Percentiles rank a stretch among this genome's conserved stretches.
phyloP scores from a whole-genome alignment of 768 basidiomycete species.

The Mycena amicta region DNA sequence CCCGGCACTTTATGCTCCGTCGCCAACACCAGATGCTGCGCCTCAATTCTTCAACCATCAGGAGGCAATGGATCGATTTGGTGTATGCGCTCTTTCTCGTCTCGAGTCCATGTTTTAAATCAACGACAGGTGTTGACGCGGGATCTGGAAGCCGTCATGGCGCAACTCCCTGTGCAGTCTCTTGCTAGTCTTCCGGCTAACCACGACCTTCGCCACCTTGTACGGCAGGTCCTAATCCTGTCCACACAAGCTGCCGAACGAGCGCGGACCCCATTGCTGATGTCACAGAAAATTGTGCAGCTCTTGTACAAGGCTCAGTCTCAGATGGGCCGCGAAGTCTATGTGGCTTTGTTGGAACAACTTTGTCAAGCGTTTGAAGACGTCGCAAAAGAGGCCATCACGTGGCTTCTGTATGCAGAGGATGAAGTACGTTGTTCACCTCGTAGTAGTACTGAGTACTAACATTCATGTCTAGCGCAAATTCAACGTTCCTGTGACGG shows the following conservation, averaged over 20 bases:
- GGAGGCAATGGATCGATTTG: slow-evolving; percentile 90
- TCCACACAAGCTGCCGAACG: slow-evolving; percentile 80
- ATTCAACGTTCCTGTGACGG: slow-evolving; percentile 92
- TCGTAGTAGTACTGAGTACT: slow-evolving; percentile 1
- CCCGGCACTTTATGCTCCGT: slow-evolving; percentile 54
- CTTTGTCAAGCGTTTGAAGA: slow-evolving; percentile 88
- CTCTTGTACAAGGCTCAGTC: slow-evolving; percentile 87
- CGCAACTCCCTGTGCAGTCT: slow-evolving; percentile 72
- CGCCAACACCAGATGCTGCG: slow-evolving; percentile 63
- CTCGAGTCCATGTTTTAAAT: not conserved
- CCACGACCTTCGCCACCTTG: slow-evolving; percentile 83
- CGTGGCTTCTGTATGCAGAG: slow-evolving; percentile 95
- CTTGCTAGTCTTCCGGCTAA: slow-evolving; percentile 74
- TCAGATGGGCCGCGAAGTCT: slow-evolving; percentile 89
- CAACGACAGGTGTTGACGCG: slow-evolving; percentile 42
- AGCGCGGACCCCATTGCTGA: slow-evolving; percentile 84
- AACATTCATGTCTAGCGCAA: slow-evolving; percentile 67
- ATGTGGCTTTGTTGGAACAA: slow-evolving; percentile 85
- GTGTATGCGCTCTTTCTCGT: slow-evolving; percentile 42
- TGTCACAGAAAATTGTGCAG: slow-evolving; percentile 97
- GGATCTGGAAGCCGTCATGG: slow-evolving; percentile 82
- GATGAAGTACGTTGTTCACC: slow-evolving; percentile 70
- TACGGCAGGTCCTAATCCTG: slow-evolving; percentile 80
- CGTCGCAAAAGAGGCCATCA: slow-evolving; percentile 94
- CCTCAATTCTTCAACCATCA: slow-evolving; percentile 58